Evolutionary conservation across 805 yeast genomes (phyloP).

Genomic region (Sugiyamaella floridensis): DNA sequence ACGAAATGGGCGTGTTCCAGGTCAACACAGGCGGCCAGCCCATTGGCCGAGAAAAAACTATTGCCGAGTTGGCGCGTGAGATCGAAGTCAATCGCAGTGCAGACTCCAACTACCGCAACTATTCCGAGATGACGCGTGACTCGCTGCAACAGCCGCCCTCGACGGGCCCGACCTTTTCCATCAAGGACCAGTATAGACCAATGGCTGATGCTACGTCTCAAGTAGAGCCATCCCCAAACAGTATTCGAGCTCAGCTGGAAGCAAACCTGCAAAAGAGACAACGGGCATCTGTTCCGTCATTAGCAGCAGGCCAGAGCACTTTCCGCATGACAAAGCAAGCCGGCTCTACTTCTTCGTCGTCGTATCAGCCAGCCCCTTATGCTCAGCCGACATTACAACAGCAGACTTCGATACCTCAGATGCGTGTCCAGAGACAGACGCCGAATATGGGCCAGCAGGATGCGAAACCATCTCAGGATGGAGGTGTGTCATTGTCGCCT

Average conservation of each 20-base stretch:
- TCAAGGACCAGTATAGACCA: not conserved
- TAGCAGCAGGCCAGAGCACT: slow-evolving; percentile 23
- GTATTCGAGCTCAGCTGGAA: slow-evolving; percentile 18
- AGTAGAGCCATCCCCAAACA: slow-evolving; percentile 9
- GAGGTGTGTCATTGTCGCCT: slow-evolving; percentile 35
- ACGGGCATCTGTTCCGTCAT: slow-evolving; percentile 17
- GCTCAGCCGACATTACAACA: slow-evolving; percentile 4
- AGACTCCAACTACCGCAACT: slow-evolving; percentile 5
- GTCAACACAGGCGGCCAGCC: not conserved
- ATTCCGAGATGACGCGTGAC: slow-evolving; percentile 11
- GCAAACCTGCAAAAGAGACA: slow-evolving; percentile 12
- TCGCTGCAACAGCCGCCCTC: not conserved
- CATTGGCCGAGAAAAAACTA: slow-evolving; percentile 23
- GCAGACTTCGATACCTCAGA: slow-evolving; percentile 14
- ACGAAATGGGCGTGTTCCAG: not conserved
- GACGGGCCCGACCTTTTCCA: not conserved
- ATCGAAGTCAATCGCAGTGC: slow-evolving; percentile 21
- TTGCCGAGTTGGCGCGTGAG: slow-evolving; percentile 30
- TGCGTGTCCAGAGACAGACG: slow-evolving; percentile 14
- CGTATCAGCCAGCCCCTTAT: not conserved
- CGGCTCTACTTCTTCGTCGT: not conserved
- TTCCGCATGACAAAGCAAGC: slow-evolving; percentile 8
- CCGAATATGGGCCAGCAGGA: not conserved
- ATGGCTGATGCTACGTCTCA: not conserved
- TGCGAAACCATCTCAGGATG: slow-evolving; percentile 11